Conservation (phyloP, 495 filamentous ascomycete genomes). For the Friedmanniomyces simplex region DNA sequence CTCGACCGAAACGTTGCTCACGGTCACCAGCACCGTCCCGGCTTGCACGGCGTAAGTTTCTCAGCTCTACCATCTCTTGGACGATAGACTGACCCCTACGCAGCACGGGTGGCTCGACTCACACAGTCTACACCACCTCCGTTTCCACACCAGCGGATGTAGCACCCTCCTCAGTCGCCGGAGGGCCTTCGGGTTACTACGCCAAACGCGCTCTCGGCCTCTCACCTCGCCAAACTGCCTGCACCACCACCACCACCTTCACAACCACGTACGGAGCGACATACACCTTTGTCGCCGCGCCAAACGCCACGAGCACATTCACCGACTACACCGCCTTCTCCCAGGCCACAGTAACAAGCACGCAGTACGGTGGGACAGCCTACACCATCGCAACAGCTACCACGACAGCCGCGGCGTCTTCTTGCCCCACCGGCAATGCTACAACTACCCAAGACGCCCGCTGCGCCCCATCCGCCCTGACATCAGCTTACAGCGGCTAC, state of each 20-base stretch:
- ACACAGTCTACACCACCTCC: slow-evolving; percentile 1
- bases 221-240: not conserved
- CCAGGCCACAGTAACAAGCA: slow-evolving; percentile 3
- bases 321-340: slow-evolving; percentile 13
- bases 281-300: slow-evolving; percentile 6
- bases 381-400: slow-evolving; percentile 12
- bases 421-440: not conserved
- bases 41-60: too few species aligned
- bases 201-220: not conserved
- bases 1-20: slow-evolving; percentile 8
- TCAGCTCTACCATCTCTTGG: too few species aligned
- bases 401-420: not conserved
- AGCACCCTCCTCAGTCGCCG: not conserved
- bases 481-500: slow-evolving; percentile 1
- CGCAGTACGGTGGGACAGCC: slow-evolving; percentile 3
- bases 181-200: not conserved
- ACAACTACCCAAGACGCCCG: slow-evolving; percentile 10
- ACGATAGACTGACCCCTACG: too few species aligned
- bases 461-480: slow-evolving; percentile 10
- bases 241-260: slow-evolving; percentile 8
- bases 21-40: slow-evolving; percentile 7
- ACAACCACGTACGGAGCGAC: slow-evolving; percentile 14
- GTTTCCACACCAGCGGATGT: not conserved
- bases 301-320: slow-evolving; percentile 10
- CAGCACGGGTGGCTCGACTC: not conserved